Evolutionary conservation across 1,139 yeast species (phyloP).

Genomic region (Spencermartinsiella ligniputridi): DNA sequence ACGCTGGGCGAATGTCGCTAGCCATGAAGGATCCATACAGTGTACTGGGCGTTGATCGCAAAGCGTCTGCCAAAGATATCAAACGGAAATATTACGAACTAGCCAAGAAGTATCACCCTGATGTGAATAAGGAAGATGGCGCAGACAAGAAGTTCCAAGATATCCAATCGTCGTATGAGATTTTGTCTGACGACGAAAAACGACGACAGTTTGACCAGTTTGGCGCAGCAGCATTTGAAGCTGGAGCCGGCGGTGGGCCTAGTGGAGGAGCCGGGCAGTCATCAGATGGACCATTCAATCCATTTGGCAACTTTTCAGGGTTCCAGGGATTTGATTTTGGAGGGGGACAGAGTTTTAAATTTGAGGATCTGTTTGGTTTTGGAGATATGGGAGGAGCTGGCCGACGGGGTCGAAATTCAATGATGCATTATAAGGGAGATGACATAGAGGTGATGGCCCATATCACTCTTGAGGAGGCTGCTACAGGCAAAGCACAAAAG

Average conservation of each 20-base stretch:
- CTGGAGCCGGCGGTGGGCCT: constrained; percentile 49
- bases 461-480: constrained; percentile 79
- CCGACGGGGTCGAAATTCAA: constrained; percentile 32
- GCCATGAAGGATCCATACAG: constrained; percentile 73
- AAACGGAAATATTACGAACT: constrained; percentile 90
- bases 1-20: constrained; percentile 3
- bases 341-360: constrained; percentile 50
- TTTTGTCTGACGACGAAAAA: constrained; percentile 81
- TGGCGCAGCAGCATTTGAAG: constrained; percentile 83
- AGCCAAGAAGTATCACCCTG: constrained; percentile 95
- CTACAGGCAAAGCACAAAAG: constrained; percentile 64
- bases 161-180: constrained; percentile 90
- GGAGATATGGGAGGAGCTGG: constrained; percentile 42
- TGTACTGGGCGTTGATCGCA: constrained; percentile 68
- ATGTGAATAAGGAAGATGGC: constrained; percentile 83
- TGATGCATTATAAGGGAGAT: constrained; percentile 82
- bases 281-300: constrained; percentile 35
- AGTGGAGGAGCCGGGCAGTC: constrained; percentile 31
- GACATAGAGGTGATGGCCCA: constrained; percentile 77
- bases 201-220: constrained; percentile 86
- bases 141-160: constrained; percentile 90
- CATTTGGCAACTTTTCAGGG: constrained; percentile 34
- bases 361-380: constrained; percentile 85
- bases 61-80: constrained; percentile 76
- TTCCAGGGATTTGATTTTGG: constrained; percentile 50